phyloP scores from a whole-genome alignment of 2,329 filamentous ascomycete species.

The Furcasterigmium furcatum region DNA sequence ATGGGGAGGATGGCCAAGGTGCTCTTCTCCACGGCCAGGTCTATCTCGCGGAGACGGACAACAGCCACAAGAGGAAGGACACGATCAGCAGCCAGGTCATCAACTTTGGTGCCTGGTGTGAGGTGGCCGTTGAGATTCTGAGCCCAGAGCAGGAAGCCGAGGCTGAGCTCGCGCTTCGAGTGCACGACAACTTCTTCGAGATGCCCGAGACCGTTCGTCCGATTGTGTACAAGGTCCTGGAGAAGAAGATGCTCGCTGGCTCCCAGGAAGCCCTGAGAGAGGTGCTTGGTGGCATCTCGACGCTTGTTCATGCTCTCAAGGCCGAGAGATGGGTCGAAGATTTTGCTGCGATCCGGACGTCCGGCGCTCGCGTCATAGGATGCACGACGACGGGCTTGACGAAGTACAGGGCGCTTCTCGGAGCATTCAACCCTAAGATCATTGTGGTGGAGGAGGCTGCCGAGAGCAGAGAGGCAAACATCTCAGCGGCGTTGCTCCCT shows the following conservation, averaged over 20 bases:
- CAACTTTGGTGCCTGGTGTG: not conserved
- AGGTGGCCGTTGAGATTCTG: not conserved
- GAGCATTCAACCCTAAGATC: slow-evolving; percentile 61
- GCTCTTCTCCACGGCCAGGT: not conserved
- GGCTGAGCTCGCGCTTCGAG: slow-evolving; percentile 10
- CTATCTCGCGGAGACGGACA: not conserved
- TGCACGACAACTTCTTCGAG: slow-evolving; percentile 53
- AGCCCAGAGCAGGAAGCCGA: not conserved
- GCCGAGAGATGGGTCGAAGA: slow-evolving; percentile 59
- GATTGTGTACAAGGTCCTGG: slow-evolving; percentile 64
- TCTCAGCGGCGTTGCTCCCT: slow-evolving; percentile 47
- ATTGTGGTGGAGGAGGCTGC: slow-evolving; percentile 79
- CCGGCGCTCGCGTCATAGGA: slow-evolving; percentile 50
- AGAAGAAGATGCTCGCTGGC: slow-evolving; percentile 46
- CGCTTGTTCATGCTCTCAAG: slow-evolving; percentile 47
- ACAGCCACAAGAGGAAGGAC: not conserved
- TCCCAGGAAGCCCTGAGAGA: slow-evolving; percentile 44
- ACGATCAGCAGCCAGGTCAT: not conserved
- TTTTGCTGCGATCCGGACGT: slow-evolving; percentile 31
- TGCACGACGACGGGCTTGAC: slow-evolving; percentile 77
- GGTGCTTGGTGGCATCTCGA: slow-evolving; percentile 46
- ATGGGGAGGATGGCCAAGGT: not conserved
- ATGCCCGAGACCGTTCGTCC: slow-evolving; percentile 56
- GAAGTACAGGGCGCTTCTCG: slow-evolving; percentile 72
- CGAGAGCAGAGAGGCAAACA: slow-evolving; percentile 66